Percentiles rank a stretch among this genome's conserved stretches.
Evolutionary conservation across 1,284 basidiomycete species (phyloP).

Genomic region (Malassezia sympodialis): DNA sequence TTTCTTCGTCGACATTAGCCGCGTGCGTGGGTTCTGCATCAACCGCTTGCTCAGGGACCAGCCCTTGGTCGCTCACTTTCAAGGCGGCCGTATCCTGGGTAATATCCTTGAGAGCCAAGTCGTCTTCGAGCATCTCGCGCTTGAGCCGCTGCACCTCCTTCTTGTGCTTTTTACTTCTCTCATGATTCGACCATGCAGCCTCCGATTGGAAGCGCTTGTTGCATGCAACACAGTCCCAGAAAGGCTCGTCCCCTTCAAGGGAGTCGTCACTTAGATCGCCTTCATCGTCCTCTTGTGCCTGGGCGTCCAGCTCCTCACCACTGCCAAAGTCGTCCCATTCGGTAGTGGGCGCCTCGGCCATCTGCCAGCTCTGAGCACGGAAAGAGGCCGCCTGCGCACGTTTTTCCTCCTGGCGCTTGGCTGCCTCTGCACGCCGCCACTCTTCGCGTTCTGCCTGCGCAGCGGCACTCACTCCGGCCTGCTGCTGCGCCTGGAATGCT

Average conservation of each 20-base stretch:
- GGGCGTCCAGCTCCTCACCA: slow-evolving; percentile 16
- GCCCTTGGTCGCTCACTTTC: slow-evolving; percentile 17
- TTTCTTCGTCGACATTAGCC: slow-evolving; percentile 23
- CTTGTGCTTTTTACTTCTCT: slow-evolving; percentile 87
- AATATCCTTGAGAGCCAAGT: slow-evolving; percentile 1
- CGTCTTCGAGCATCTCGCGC: slow-evolving; percentile 57
- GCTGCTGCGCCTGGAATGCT: slow-evolving; percentile 49
- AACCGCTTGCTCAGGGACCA: background rate
- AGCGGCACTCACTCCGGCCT: slow-evolving; percentile 51
- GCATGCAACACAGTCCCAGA: slow-evolving; percentile 92
- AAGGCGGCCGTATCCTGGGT: slow-evolving; percentile 1
- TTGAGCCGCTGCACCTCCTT: slow-evolving; percentile 56
- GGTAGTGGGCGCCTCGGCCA: slow-evolving; percentile 22
- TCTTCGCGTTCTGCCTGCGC: slow-evolving; percentile 51
- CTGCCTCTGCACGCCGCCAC: slow-evolving; percentile 50
- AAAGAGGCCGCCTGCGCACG: slow-evolving; percentile 57
- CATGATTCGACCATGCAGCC: slow-evolving; percentile 90
- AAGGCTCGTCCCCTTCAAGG: slow-evolving; percentile 12
- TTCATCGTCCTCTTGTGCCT: background rate
- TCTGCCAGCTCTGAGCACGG: slow-evolving; percentile 39
- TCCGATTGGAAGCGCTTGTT: slow-evolving; percentile 81
- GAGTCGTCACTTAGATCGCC: slow-evolving; percentile 9
- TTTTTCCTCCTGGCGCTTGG: slow-evolving; percentile 15
- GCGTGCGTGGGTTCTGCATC: slow-evolving; percentile 7
- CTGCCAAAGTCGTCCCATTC: slow-evolving; percentile 26